Evolutionary conservation across 768 basidiomycete species (phyloP).

Genomic region (Basidioascus undulatus): DNA sequence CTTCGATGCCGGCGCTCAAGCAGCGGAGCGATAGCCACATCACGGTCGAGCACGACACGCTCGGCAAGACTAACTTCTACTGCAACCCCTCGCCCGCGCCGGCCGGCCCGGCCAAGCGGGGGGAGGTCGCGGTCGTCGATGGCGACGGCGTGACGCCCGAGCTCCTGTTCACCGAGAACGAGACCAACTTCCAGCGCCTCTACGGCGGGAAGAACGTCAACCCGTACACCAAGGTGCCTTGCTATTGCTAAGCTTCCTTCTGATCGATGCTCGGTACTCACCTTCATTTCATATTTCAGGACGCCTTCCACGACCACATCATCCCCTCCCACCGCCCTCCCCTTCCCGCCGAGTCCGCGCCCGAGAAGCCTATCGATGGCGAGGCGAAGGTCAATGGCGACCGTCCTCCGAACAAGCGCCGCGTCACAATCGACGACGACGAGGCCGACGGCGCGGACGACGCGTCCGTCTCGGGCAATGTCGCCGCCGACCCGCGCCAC

Average conservation of each 20-base stretch:
- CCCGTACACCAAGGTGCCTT: conserved; percentile 69
- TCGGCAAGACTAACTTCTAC: conserved; percentile 60
- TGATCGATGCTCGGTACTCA: too few relatives aligned
- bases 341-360: conserved; percentile 8
- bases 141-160: conserved; percentile 53
- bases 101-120: conserved; percentile 39
- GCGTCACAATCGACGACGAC: conserved; percentile 19
- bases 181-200: conserved; percentile 78
- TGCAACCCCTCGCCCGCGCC: conserved; percentile 82
- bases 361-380: conserved; percentile 6
- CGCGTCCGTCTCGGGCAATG: conserved; percentile 2
- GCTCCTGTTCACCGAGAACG: conserved; percentile 85
- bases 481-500: conserved; percentile 22
- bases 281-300: too few relatives aligned
- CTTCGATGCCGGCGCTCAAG: too few relatives aligned
- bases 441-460: conserved; percentile 23
- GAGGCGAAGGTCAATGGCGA: conserved; percentile 6
- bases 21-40: too few relatives aligned
- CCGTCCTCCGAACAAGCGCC: too few relatives aligned
- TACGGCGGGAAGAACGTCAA: conserved; percentile 70
- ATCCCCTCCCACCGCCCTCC: conserved; percentile 56
- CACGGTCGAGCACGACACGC: conserved; percentile 42
- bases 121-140: conserved; percentile 27
- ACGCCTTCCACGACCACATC: conserved; percentile 96
- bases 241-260: too few relatives aligned